These are phyloP conservation scores for Psilocybe tampanensis DNA, from an alignment of 768 basidiomycete genomes.

Conservation along the genomic window DNA sequence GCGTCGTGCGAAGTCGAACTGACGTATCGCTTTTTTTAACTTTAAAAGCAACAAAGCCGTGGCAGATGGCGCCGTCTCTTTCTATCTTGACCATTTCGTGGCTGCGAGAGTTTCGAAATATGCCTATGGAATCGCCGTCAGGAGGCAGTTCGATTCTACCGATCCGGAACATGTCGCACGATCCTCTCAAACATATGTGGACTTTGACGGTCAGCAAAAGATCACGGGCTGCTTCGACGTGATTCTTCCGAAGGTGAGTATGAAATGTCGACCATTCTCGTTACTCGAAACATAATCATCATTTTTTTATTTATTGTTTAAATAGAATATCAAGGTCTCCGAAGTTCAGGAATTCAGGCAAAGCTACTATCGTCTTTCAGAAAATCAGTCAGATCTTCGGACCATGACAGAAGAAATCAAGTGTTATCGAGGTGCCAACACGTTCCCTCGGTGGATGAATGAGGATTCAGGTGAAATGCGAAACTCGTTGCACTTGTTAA, in stretches of 20 bases:
- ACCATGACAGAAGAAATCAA: slow-evolving; percentile 4
- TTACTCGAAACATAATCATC: too few relatives aligned
- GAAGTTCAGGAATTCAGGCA: slow-evolving; percentile 18
- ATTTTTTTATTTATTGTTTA: background rate
- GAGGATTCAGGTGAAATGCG: too few relatives aligned
- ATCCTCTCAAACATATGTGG: background rate
- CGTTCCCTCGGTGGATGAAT: slow-evolving; percentile 16
- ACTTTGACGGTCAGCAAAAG: slow-evolving; percentile 7
- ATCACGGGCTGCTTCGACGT: slow-evolving; percentile 12
- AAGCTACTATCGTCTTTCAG: background rate
- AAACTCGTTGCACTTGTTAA: too few relatives aligned
- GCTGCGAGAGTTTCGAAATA: slow-evolving; percentile 38
- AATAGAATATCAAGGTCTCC: slow-evolving; percentile 21
- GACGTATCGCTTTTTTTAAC: background rate
- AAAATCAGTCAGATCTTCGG: background rate
- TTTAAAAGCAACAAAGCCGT: slow-evolving; percentile 44
- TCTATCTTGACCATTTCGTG: slow-evolving; percentile 45
- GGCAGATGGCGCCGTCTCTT: slow-evolving; percentile 45
- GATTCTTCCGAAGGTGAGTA: slow-evolving; percentile 16
- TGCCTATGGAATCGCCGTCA: slow-evolving; percentile 35
- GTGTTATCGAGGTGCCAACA: slow-evolving; percentile 17
- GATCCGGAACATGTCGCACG: slow-evolving; percentile 19
- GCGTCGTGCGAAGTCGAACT: background rate
- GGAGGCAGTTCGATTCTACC: slow-evolving; percentile 7
- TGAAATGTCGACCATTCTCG: background rate